A percentile compares a stretch with the other conserved stretches of the same genome.
Evolutionary conservation across 108 stramenopile species (phyloP).

Genomic region (Cyclotella sp.): DNA sequence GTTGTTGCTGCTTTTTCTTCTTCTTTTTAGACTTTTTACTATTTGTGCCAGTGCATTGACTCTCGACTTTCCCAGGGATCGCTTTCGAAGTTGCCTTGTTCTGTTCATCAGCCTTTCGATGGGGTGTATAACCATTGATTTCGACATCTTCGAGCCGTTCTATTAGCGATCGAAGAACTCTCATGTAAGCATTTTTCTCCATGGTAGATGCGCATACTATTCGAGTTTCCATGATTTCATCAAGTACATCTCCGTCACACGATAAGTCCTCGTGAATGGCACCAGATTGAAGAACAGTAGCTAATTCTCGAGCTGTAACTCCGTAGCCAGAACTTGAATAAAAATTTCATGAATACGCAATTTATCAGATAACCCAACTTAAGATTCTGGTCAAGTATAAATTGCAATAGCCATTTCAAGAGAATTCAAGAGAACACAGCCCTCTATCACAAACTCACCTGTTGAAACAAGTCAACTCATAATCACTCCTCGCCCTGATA

Average conservation of each 20-base stretch:
- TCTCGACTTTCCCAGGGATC: background rate
- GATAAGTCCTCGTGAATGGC: conserved; percentile 55
- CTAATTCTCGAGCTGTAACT: conserved; percentile 68
- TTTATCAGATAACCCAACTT: too few species aligned
- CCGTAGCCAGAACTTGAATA: conserved; percentile 43
- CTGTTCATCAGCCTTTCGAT: conserved; percentile 13
- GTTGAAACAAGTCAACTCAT: conserved; percentile 59
- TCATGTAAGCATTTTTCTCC: conserved; percentile 51
- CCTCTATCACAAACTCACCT: conserved; percentile 44
- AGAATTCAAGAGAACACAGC: conserved; percentile 7
- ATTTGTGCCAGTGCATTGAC: conserved; percentile 14
- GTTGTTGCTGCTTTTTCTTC: conserved; percentile 49
- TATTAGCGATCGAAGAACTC: conserved; percentile 42
- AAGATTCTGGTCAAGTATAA: too few species aligned
- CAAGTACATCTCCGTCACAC: conserved; percentile 64
- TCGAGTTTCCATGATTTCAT: conserved; percentile 57
- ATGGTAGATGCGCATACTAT: conserved; percentile 40
- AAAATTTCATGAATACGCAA: conserved; percentile 13
- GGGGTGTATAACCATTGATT: conserved; percentile 65
- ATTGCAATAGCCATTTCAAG: background rate
- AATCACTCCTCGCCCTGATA: conserved; percentile 50
- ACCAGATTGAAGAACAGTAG: conserved; percentile 47
- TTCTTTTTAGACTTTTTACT: conserved; percentile 65
- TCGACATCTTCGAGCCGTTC: conserved; percentile 61
- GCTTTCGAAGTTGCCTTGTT: conserved; percentile 11